Percentiles rank a stretch among this genome's conserved stretches.
phyloP scores from a whole-genome alignment of 2,329 filamentous ascomycete species.

The Neophaeococcomyces mojaviensis region DNA sequence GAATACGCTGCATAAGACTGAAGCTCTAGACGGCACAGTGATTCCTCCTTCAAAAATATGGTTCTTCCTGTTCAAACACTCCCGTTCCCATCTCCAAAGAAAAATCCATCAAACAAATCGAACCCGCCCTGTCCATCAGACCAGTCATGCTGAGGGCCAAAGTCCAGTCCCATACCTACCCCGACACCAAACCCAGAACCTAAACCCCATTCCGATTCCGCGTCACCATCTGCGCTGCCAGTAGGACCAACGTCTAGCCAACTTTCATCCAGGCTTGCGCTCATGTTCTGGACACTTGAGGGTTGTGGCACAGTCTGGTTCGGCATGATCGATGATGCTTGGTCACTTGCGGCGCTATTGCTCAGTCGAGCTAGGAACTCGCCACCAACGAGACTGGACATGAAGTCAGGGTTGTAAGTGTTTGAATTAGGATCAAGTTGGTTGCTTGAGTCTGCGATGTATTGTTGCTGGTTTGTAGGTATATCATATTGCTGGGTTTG shows the following conservation, averaged over 20 bases:
- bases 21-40: too few relatives aligned
- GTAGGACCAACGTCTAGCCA: conserved; percentile 14
- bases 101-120: conserved; percentile 49
- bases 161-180: conserved; percentile 29
- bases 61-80: too few relatives aligned
- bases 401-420: conserved; percentile 22
- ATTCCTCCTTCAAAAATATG: too few relatives aligned
- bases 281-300: not conserved
- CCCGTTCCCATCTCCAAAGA: conserved; percentile 40
- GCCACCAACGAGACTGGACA: conserved; percentile 21
- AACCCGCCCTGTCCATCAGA: conserved; percentile 37
- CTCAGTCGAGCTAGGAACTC: conserved; percentile 17
- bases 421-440: conserved; percentile 9
- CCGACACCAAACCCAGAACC: conserved; percentile 33
- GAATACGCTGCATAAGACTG: too few relatives aligned
- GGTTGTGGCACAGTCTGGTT: conserved; percentile 1
- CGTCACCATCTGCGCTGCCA: conserved; percentile 26
- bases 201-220: conserved; percentile 24
- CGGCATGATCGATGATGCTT: not conserved
- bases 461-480: not conserved
- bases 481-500: not conserved
- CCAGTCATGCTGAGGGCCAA: conserved; percentile 42
- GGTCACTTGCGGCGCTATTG: not conserved
- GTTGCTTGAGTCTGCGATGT: not conserved
- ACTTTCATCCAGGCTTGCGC: not conserved